Evolutionary conservation across 345 rosid genomes (phyloP), one percentile per base, ranked within the genome.

Genomic region (Mangifera indica): DNA sequence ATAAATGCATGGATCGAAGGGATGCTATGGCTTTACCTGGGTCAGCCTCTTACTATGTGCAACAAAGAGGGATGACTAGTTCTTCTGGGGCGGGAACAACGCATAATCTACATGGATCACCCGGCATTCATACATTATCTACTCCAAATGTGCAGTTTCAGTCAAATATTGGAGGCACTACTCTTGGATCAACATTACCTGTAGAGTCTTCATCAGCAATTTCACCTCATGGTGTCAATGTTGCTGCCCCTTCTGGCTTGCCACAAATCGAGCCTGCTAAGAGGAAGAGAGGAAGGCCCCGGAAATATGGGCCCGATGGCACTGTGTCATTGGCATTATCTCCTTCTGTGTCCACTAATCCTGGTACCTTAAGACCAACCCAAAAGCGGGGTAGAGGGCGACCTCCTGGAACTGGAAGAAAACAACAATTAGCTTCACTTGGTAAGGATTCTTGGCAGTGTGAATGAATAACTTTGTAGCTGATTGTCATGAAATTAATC

Each of bases 1-100:
- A 87, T 90, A 79, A 84, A 87, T 89, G 99, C 86, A 94, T 95
- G 99, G 99, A 95, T 87, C 89, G 89, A 85, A 87, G 96, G 80
- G 98, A 91, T 74, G 75, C 91, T 70, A 88, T 93, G 87, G 80
- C 85, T 72, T 84, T 90, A 42, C 71, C 91, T 66, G 97, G 97
- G 67, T 82, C 92, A 34, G 88, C 95, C 69, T 81, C 98, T 71
- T 92, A 87, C 85, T 92, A 84, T 77, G 81, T 88, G 77, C 98
- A 88, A 65, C 98, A 88, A 65, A 84, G 97, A 80, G 97, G 98
- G 61, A 83, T 88, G 77, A 20, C 85, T 69, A 87, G 87, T 56
- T 66, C 90, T 56, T 66, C 90, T 8, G 97, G 84, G 72, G 74
- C 93, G 25, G 94, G 84, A 66, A 55, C 85, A 44, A 93, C 82